Base-by-base conservation (phyloP, 331 rosid genomes). In the Quercus tomentella region DNA sequence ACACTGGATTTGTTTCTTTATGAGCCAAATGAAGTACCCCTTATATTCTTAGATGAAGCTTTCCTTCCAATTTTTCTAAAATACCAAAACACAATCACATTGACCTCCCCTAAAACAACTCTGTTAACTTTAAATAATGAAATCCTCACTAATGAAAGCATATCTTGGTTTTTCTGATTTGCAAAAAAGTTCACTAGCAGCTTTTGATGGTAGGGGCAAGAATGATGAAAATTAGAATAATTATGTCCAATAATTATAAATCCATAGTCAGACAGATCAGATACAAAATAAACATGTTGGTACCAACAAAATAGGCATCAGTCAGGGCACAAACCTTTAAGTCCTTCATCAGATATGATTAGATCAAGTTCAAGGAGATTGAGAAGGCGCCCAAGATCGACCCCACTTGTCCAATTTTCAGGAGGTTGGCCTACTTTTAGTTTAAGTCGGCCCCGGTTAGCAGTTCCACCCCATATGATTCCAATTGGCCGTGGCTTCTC, bases 321-420 rank as follows among this genome's bases (percentile, higher is more conserved):
- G 76, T 35, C 68, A 8, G 31, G 78, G 81, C 77, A 77, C 89
- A 75, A 82, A 96, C 99, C 99, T 96, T 80, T 85, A 58, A 96
- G 91, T 45, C 98, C 97, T 70, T 91, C 99, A 77, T 96, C 96
- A 20, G 92, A 89, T 74, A 92, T 90, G 84, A 96, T 93, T 83
- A 96, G 86, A 84, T 96, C 97, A 41, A 96, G 98, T 86, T 96
- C 99, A 79, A 96, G 99, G 78, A 96, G 93, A 78, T 87, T 89
- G 75, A 96, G 98, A 79, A 96, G 97, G 21, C 98, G 97, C 68
- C 99, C 97, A 0, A 96, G 99, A 88, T 96, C 97, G 69, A 96
- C 99, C 60, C 99, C 99, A 77, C 99, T 96, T 1, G 99, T 96
- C 99, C 99, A 96, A 87, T 96, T 96, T 89, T 96, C 99, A 8